These are phyloP conservation scores for Spathaspora sp. DNA, from an alignment of 1,139 yeast species.

Conservation along the genomic window DNA sequence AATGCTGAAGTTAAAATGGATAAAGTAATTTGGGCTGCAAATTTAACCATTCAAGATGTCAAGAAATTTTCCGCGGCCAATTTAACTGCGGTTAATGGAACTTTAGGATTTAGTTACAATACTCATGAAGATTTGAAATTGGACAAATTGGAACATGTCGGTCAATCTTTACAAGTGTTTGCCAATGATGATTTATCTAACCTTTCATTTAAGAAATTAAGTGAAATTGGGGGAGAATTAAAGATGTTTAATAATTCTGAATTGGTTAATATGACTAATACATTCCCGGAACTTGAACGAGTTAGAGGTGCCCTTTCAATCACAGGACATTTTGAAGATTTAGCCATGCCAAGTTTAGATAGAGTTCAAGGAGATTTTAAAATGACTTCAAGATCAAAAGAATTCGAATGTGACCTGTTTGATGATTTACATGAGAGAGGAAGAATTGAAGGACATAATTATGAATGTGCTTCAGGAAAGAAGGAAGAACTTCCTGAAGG, in stretches of 20 bases:
- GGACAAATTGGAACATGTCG: conserved; percentile 32
- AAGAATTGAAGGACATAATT: conserved; percentile 48
- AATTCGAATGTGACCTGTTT: conserved; percentile 39
- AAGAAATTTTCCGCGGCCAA: conserved; percentile 28
- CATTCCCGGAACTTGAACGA: conserved; percentile 32
- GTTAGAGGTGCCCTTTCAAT: conserved; percentile 47
- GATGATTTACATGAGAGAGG: conserved; percentile 31
- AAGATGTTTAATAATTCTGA: conserved; percentile 44
- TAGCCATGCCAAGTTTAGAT: conserved; percentile 37
- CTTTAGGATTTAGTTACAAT: conserved; percentile 43
- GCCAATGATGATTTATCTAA: conserved; percentile 44
- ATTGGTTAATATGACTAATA: conserved; percentile 30
- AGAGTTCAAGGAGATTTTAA: conserved; percentile 47
- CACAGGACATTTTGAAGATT: conserved; percentile 40
- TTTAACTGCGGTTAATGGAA: conserved; percentile 44
- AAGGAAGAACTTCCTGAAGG: conserved; percentile 13
- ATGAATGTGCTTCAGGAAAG: conserved; percentile 30
- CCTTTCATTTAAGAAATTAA: conserved; percentile 28
- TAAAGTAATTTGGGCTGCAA: conserved; percentile 42
- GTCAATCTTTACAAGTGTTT: conserved; percentile 42
- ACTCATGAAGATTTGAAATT: conserved; percentile 34
- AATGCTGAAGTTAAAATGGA: conserved; percentile 39
- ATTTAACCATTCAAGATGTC: conserved; percentile 47
- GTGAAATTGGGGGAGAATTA: conserved; percentile 44
- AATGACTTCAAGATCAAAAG: conserved; percentile 36